Base-by-base conservation (phyloP, 2,329 filamentous ascomycete genomes). In the Trichoderma breve region DNA sequence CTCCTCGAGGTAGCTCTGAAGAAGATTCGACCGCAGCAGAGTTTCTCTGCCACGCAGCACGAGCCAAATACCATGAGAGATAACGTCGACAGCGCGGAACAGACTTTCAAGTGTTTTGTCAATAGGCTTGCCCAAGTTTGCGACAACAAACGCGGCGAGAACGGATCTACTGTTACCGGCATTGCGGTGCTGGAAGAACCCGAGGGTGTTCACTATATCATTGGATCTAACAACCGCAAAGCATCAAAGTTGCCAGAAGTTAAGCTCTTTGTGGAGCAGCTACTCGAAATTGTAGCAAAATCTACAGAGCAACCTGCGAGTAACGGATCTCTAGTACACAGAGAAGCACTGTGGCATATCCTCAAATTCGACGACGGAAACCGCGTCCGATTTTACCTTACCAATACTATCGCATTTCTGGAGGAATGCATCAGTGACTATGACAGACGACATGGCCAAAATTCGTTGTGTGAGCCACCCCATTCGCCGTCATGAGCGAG, bases 121-220 rank as follows among this genome's bases (percentile, higher is more conserved):
- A 76, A 81, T 55, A 78, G 76, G 8, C 71, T 82, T 2, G 78
- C 79, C 0, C 76, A 76, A 21, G 73, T 80, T 4, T 81, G 80
- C 63, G 80, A 82, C 51, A 77, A 71, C 2, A 30, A 64, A 11
- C 77, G 73, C 18, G 73, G 76, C 1, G 7, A n/a, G 0, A 21
- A 53, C 7, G 81, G 80, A 2, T 71, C 30, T 1, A 81, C 79
- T 0, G 78, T 82, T 4, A 78, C 81, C 0, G 76, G 80, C 0
- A 55, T 81, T n/a, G 72, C 76, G 0, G 74, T 82, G 0, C 71
- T 81, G 1, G 74, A 80, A 7, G 72, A 74, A 4, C 76, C 76
- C 2, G 75, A 80, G 0, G 71, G 66, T 9, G 72, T 80, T n/a
- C 70, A 74, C 1, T 82, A 81, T 34, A 69, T 77, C 6, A 75